Evolutionary conservation across 768 basidiomycete genomes (phyloP).

Genomic region (Leccinum imitatum): DNA sequence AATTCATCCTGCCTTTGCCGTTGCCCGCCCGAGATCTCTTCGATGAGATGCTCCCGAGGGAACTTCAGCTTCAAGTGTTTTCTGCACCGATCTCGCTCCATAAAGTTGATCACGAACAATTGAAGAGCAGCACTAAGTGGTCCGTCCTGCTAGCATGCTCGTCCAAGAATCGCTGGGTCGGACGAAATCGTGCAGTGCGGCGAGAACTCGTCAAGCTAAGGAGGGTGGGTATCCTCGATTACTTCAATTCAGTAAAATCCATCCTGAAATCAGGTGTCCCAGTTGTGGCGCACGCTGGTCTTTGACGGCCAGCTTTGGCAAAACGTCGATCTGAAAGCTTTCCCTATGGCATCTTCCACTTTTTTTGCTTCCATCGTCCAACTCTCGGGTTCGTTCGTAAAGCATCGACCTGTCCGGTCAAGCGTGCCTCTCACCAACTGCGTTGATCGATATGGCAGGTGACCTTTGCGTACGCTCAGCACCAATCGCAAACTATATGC

Average conservation of each 20-base stretch:
- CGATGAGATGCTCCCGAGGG: constrained; percentile 68
- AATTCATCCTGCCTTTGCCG: constrained; percentile 41
- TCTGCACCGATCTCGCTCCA: constrained; percentile 53
- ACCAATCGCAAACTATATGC: constrained; percentile 45
- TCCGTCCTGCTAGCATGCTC: constrained; percentile 59
- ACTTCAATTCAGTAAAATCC: constrained; percentile 11
- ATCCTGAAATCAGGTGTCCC: constrained; percentile 59
- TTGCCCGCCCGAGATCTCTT: constrained; percentile 43
- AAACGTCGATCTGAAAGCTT: constrained; percentile 58
- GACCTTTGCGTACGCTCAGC: constrained; percentile 47
- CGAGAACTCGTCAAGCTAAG: constrained; percentile 78
- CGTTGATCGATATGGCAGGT: constrained; percentile 53
- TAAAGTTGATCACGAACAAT: constrained; percentile 53
- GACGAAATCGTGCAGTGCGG: constrained; percentile 67
- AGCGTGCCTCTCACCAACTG: constrained; percentile 44
- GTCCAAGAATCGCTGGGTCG: constrained; percentile 69
- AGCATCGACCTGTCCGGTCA: constrained; percentile 41
- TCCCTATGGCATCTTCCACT: constrained; percentile 53
- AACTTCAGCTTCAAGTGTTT: constrained; percentile 65
- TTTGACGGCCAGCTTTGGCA: constrained; percentile 90
- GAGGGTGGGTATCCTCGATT: constrained; percentile 53
- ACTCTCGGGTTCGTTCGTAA: constrained; percentile 63
- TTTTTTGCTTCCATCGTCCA: constrained; percentile 54
- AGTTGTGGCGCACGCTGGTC: constrained; percentile 62
- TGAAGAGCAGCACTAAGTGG: constrained; percentile 49